Evolutionary conservation across 306 rosid species (phyloP).

Genomic region (Prunus padus): DNA sequence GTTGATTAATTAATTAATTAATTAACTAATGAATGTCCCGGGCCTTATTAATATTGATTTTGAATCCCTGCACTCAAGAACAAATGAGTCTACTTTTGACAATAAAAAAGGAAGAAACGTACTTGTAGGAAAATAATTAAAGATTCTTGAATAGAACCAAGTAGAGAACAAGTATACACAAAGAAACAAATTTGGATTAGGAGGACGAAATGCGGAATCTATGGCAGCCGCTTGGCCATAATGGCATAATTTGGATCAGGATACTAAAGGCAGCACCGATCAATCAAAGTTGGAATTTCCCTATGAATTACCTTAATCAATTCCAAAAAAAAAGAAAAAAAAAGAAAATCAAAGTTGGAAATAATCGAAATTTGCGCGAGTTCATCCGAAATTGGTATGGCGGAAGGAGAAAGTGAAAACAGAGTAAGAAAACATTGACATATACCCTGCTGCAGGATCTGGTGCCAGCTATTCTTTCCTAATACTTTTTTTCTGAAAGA

Average conservation of each 20-base stretch:
- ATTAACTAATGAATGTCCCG: background rate
- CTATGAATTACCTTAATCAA: background rate
- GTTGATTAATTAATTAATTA: background rate
- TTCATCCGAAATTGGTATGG: background rate
- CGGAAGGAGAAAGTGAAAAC: background rate
- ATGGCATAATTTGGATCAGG: too few relatives aligned
- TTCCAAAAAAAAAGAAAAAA: background rate
- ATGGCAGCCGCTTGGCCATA: conserved; percentile 5
- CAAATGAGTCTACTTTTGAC: background rate
- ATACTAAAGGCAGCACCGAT: background rate
- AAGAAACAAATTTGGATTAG: background rate
- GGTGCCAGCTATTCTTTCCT: background rate
- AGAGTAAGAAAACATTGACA: background rate
- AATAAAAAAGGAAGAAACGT: background rate
- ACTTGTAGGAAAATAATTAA: background rate
- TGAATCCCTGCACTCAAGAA: background rate
- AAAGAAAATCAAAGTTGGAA: background rate
- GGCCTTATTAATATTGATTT: background rate
- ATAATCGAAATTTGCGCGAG: background rate
- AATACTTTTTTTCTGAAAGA: background rate
- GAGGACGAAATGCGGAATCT: background rate
- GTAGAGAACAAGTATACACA: background rate
- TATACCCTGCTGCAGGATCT: background rate
- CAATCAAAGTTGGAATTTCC: background rate
- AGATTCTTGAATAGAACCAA: background rate